Evolutionary conservation across 306 rosid species (phyloP), one percentile per base, ranked within the genome.

Genomic region (Erythrophleum fordii): DNA sequence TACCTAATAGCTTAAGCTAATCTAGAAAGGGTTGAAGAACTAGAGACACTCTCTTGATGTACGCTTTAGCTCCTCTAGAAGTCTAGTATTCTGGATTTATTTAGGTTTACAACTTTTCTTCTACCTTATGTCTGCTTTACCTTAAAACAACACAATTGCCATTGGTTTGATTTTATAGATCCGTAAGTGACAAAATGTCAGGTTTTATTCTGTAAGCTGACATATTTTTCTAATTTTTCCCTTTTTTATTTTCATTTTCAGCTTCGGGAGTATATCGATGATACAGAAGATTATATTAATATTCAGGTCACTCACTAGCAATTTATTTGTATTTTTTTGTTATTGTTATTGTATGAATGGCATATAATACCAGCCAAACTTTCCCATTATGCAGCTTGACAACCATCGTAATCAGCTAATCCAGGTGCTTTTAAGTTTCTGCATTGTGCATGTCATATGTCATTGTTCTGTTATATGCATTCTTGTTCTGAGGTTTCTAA

Each of bases 231-330:
- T 81, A 55, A 69, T 72, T 64, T 44, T 35, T 41, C 6, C 35
- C 26, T 60, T 55, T 34, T 64, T 13, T 42, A 44, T 82, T 78
- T 22, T 13, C 69, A 29, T 76, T 79, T 87, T 76, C 91, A 94
- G 98, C 84, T 94, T 35, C 86, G 94, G 80, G 94, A 90, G 60
- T 93, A 93, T 58, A 90, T 93, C 16, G 97, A 93, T 61, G 97
- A 92, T 66, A 92, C 98, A 10, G 98, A 94, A 86, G 98, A 94
- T 85, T 94, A 94, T 82, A 90, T 94, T 56, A 94, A 94, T 77
- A 94, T 92, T 58, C 98, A 92, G 90, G 98, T 92, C 49, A 80
- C 5, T 11, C 72, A 48, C 39, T 51, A 29, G 11, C 26, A 78
- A 69, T 49, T 67, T 45, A 6, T 51, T 13, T 8, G 2, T 58